Evolutionary conservation across 2,329 filamentous ascomycete species (phyloP).

Genomic region (Beauveria rudraprayagi): DNA sequence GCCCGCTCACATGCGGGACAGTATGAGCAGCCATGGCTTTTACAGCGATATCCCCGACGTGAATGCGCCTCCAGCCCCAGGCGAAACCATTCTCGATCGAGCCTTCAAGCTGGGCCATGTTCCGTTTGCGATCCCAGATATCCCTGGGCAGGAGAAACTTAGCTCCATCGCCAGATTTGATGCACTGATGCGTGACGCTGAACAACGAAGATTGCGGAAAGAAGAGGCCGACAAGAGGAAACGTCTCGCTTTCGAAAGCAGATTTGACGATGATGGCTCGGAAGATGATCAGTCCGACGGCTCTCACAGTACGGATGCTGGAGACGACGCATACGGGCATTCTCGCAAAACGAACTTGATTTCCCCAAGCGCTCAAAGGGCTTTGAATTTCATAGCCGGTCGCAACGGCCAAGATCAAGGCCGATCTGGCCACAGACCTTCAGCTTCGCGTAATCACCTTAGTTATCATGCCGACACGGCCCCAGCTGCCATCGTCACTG

Average conservation of each 20-base stretch:
- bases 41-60: constrained; percentile 31
- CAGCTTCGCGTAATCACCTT: constrained; percentile 23
- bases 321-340: constrained; percentile 29
- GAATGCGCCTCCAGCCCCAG: constrained; percentile 43
- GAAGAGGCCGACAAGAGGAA: constrained; percentile 27
- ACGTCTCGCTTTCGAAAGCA: constrained; percentile 34
- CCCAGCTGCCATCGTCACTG: constrained; percentile 14
- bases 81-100: constrained; percentile 60
- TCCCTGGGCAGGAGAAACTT: constrained; percentile 53
- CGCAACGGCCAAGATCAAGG: constrained; percentile 25
- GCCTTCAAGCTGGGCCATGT: constrained; percentile 57
- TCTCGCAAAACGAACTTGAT: constrained; percentile 27
- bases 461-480: constrained; percentile 23
- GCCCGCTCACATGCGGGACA: constrained; percentile 45
- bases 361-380: constrained; percentile 38
- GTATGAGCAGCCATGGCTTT: constrained; percentile 43
- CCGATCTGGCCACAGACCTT: constrained; percentile 26
- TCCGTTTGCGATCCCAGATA: constrained; percentile 47
- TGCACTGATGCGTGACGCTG: constrained; percentile 54
- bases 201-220: constrained; percentile 39
- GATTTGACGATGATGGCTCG: constrained; percentile 43
- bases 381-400: constrained; percentile 42
- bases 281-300: constrained; percentile 32
- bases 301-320: constrained; percentile 33
- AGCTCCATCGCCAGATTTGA: constrained; percentile 59